phyloP scores from a whole-genome alignment of 495 filamentous ascomycete genomes.

The Aspergillus baeticus region DNA sequence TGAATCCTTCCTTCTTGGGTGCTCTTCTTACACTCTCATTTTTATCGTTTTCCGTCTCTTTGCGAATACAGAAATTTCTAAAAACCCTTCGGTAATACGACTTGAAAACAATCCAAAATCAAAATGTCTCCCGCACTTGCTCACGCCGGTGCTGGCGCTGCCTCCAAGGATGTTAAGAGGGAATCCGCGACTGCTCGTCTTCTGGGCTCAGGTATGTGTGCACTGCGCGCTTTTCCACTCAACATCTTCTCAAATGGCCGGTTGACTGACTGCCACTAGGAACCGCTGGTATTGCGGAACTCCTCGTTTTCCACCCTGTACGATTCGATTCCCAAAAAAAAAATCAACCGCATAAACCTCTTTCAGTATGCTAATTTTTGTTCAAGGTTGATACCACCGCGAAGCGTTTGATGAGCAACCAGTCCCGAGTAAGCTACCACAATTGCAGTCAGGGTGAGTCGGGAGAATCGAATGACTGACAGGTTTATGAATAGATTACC shows the following conservation, averaged over 20 bases:
- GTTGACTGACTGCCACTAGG: conserved; percentile 51
- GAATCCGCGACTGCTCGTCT: conserved; percentile 87
- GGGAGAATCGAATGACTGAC: neutral
- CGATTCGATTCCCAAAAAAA: conserved; percentile 20
- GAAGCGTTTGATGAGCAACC: conserved; percentile 99
- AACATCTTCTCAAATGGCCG: conserved; percentile 3
- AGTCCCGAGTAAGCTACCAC: conserved; percentile 59
- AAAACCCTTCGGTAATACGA: conserved; percentile 11
- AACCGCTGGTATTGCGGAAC: conserved; percentile 90
- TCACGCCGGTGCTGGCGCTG: conserved; percentile 44
- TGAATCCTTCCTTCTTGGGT: conserved; percentile 5
- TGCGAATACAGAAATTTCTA: conserved; percentile 13
- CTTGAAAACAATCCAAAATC: conserved; percentile 8
- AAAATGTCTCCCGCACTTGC: conserved; percentile 53
- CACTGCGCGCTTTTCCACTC: neutral
- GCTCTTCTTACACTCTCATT: conserved; percentile 1
- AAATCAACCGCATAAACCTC: neutral
- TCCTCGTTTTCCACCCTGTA: conserved; percentile 96
- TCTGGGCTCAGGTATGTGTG: conserved; percentile 77
- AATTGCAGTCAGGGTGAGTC: neutral
- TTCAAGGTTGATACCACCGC: conserved; percentile 91
- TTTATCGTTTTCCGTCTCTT: conserved; percentile 2
- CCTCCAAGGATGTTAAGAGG: conserved; percentile 70
- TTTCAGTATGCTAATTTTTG: conserved; percentile 20
- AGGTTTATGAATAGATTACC: conserved; percentile 49